Conservation (phyloP, 2,329 filamentous ascomycete species). For the Colletotrichum filicis region DNA sequence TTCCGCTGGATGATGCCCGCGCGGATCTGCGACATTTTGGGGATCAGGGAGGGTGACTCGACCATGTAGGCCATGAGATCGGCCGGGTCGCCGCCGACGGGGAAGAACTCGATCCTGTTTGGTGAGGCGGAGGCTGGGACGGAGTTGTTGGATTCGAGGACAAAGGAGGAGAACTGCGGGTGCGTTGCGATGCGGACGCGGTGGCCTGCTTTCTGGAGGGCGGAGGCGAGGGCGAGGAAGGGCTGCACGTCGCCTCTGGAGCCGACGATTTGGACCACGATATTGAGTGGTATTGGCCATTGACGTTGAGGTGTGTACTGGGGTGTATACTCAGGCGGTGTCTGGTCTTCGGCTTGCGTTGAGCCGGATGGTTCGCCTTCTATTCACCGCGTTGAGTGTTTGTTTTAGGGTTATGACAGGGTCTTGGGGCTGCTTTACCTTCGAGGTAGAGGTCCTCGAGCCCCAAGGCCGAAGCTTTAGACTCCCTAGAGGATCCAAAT, state of each 20-base stretch:
- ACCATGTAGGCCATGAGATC: constrained; percentile 49
- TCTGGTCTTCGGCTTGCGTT: neutral
- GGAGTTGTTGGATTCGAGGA: constrained; percentile 46
- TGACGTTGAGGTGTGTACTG: neutral
- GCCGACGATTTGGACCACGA: constrained; percentile 66
- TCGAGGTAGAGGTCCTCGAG: constrained; percentile 22
- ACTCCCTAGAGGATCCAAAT: neutral
- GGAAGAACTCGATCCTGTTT: constrained; percentile 58
- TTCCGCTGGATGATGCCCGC: constrained; percentile 41
- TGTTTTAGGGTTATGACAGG: neutral
- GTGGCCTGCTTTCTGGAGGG: constrained; percentile 58
- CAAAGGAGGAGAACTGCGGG: constrained; percentile 57
- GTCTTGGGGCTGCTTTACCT: neutral
- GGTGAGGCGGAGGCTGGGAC: neutral
- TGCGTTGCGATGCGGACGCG: constrained; percentile 64
- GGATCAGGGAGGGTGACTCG: constrained; percentile 41
- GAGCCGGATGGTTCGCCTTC: constrained; percentile 19
- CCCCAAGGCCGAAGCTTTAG: constrained; percentile 13
- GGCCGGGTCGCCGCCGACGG: constrained; percentile 63
- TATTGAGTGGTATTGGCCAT: constrained; percentile 50
- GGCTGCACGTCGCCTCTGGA: constrained; percentile 67
- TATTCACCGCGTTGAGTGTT: neutral
- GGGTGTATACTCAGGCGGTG: constrained; percentile 13
- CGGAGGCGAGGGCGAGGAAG: constrained; percentile 62
- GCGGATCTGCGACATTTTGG: constrained; percentile 40